Conservation (phyloP, 2,329 filamentous ascomycete species). For the Nannizziopsis barbatae region DNA sequence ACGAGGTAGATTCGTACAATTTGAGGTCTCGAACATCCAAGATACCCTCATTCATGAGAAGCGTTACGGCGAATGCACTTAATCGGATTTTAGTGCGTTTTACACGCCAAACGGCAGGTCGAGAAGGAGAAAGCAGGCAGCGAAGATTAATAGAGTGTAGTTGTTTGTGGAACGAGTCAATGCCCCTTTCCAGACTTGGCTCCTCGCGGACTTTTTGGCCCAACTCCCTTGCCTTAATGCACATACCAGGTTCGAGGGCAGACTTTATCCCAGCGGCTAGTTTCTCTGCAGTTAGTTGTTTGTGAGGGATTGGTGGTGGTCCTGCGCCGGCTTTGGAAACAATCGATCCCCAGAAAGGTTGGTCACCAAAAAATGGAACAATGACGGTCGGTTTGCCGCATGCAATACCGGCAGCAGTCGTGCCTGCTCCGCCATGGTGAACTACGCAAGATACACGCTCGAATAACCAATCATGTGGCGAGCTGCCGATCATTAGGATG, state of each 20-base stretch:
- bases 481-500: slow-evolving; percentile 74
- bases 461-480: slow-evolving; percentile 84
- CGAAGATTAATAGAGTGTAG: slow-evolving; percentile 55
- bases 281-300: slow-evolving; percentile 54
- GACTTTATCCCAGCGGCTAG: slow-evolving; percentile 53
- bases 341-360: slow-evolving; percentile 74
- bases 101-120: slow-evolving; percentile 64
- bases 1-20: slow-evolving; percentile 39
- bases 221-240: slow-evolving; percentile 46
- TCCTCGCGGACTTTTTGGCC: slow-evolving; percentile 57
- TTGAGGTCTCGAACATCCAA: slow-evolving; percentile 62
- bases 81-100: slow-evolving; percentile 55
- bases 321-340: slow-evolving; percentile 61
- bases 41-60: slow-evolving; percentile 53
- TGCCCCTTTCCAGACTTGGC: slow-evolving; percentile 51
- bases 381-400: slow-evolving; percentile 70
- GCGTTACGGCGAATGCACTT: slow-evolving; percentile 60
- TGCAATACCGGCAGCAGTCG: slow-evolving; percentile 74
- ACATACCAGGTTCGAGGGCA: slow-evolving; percentile 50
- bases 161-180: slow-evolving; percentile 59
- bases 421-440: slow-evolving; percentile 80
- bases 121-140: slow-evolving; percentile 57
- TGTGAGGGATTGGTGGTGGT: slow-evolving; percentile 57
- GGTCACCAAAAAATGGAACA: slow-evolving; percentile 78
- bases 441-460: slow-evolving; percentile 69